Base-by-base conservation (phyloP, 352 stramenopile species). In the Phytopythium oedochilum region DNA sequence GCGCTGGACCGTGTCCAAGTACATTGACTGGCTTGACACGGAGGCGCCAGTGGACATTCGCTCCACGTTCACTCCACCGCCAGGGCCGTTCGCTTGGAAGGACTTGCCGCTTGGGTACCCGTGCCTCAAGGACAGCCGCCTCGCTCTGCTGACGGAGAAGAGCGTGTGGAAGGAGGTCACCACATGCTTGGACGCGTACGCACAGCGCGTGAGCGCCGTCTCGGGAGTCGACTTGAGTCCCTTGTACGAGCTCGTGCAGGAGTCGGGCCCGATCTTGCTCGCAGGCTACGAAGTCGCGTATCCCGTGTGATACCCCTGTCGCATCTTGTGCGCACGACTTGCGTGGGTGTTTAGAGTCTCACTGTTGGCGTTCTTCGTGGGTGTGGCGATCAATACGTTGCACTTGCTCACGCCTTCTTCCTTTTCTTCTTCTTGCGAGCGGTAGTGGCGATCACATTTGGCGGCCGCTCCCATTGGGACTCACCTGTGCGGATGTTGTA, bases 1-100 rank as follows among this genome's bases (percentile, higher is more conserved):
- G 70, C 72, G 73, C 15, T 89, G 73, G 79, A 83, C 66, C 5
- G 71, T 78, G 26, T 70, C 73, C 31, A 84, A 86, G 61, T 95
- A 95, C 55, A 74, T 95, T 44, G 71, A 88, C 15, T 95, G 83
- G 83, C 62, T 95, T 17, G 78, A 93, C 28, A 89, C 66, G 38
- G 63, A 71, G n/a, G 61, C 66, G 26, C 63, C 61, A 7, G 61
- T 53, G 25, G 49, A 55, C 8, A 31, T 55, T 7, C 49, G 49
- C 4, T 11, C 49, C 15, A 20, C 32, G 14, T 45, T 55, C 5
- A 29, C 49, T 4, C 49, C 49, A 9, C 17, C 49, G 7, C 49
- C 49, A 8, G 49, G 49, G 25, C 49, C 49, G 25, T 60, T 50
- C 15, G 23, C 65, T 18, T 70, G 65, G 61, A 63, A 56, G 53